Percentiles rank a stretch among this genome's conserved stretches.
Evolutionary conservation across 768 basidiomycete species (phyloP).

Genomic region (Agaricus bisporus): DNA sequence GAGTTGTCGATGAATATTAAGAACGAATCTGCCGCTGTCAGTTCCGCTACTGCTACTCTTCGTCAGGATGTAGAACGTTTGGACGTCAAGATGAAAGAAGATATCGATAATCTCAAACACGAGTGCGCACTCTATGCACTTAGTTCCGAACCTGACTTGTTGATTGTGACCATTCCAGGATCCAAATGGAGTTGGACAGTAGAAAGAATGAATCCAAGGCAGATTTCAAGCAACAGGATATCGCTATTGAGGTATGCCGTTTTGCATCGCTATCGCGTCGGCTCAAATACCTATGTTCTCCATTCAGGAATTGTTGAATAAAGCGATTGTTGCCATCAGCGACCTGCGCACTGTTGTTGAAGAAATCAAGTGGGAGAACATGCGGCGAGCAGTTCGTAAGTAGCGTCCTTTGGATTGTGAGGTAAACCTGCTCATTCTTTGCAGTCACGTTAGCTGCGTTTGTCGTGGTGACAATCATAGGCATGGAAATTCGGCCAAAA

Average conservation of each 20-base stretch:
- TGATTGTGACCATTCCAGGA: slow-evolving; percentile 38
- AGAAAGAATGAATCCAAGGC: slow-evolving; percentile 86
- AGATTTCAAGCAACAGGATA: slow-evolving; percentile 80
- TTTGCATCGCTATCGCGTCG: neutral
- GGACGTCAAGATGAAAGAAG: slow-evolving; percentile 91
- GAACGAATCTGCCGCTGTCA: slow-evolving; percentile 80
- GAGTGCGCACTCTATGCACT: slow-evolving; percentile 53
- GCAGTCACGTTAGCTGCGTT: slow-evolving; percentile 61
- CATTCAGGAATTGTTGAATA: slow-evolving; percentile 66
- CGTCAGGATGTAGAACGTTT: slow-evolving; percentile 83
- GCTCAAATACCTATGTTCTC: neutral
- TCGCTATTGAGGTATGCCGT: slow-evolving; percentile 67
- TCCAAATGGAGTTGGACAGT: slow-evolving; percentile 94
- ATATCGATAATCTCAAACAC: slow-evolving; percentile 81
- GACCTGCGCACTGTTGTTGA: slow-evolving; percentile 79
- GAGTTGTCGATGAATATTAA: slow-evolving; percentile 78
- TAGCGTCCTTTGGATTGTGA: slow-evolving; percentile 12
- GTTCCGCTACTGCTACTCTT: slow-evolving; percentile 68
- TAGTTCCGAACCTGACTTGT: slow-evolving; percentile 5
- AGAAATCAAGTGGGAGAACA: slow-evolving; percentile 85
- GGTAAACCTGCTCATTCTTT: neutral
- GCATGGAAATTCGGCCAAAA: slow-evolving; percentile 61
- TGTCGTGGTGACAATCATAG: slow-evolving; percentile 59
- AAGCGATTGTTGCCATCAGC: slow-evolving; percentile 64
- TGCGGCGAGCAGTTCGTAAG: slow-evolving; percentile 76